These are phyloP conservation scores for Cryptococcus sp. DNA, from an alignment of 1,284 basidiomycete species.

Conservation along the genomic window DNA sequence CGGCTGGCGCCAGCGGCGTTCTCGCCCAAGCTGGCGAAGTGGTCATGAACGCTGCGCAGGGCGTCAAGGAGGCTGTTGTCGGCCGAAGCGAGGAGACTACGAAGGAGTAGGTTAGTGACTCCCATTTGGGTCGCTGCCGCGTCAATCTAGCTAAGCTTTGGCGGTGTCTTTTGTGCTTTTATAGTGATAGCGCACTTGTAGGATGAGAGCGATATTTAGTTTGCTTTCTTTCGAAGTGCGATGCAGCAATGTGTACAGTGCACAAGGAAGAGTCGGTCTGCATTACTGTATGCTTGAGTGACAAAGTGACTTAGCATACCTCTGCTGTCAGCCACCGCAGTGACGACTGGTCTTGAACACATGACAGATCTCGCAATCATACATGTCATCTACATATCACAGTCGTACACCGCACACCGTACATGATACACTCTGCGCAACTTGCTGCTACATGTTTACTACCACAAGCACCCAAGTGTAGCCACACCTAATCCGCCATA, in stretches of 20 bases:
- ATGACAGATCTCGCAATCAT: no score
- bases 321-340: no score
- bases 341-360: no score
- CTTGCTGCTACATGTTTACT: background rate
- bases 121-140: background rate
- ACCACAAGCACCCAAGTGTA: background rate
- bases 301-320: no score
- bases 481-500: constrained; percentile 17
- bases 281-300: no score
- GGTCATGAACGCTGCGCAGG: constrained; percentile 11
- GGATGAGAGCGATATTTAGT: no score
- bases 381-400: no score
- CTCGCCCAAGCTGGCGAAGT: constrained; percentile 12
- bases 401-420: no score
- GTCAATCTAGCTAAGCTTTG: background rate
- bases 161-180: background rate
- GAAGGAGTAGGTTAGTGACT: background rate
- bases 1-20: constrained; percentile 13
- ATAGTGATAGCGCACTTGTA: no score
- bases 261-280: no score
- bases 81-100: background rate
- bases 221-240: no score
- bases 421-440: background rate
- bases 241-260: no score
- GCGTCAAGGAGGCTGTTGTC: constrained; percentile 13